phyloP scores from a whole-genome alignment of 2,329 filamentous ascomycete species.

The Talaromyces marneffei region DNA sequence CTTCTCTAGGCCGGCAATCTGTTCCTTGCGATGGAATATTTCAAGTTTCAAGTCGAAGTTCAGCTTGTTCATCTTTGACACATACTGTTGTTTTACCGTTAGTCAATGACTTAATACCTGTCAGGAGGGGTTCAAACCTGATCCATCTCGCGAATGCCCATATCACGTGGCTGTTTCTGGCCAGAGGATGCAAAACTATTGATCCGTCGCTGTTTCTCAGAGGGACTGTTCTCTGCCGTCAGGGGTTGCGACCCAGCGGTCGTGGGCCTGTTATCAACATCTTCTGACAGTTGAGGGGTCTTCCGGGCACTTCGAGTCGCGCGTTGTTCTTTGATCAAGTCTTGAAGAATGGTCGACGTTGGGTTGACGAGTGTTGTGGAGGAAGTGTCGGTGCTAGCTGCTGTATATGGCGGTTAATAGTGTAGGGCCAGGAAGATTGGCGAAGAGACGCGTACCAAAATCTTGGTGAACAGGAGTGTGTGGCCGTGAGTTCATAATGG shows the following conservation, averaged over 20 bases:
- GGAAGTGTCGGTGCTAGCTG: constrained; percentile 24
- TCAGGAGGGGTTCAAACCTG: constrained; percentile 26
- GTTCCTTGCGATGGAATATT: constrained; percentile 36
- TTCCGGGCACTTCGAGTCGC: constrained; percentile 31
- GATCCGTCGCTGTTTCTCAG: constrained; percentile 31
- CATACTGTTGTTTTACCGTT: constrained; percentile 31
- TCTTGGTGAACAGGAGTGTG: constrained; percentile 12
- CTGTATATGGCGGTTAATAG: background rate
- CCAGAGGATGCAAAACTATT: constrained; percentile 27
- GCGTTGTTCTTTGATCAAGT: constrained; percentile 38
- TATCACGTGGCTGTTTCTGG: constrained; percentile 33
- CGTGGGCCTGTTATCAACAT: constrained; percentile 15
- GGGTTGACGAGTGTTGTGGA: constrained; percentile 34
- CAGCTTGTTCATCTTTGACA: constrained; percentile 40
- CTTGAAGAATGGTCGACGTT: constrained; percentile 35
- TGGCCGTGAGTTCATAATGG: constrained; percentile 13
- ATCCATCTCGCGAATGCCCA: constrained; percentile 41
- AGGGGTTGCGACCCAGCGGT: constrained; percentile 17
- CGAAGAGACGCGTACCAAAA: constrained; percentile 7
- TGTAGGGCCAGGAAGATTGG: background rate
- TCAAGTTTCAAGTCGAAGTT: constrained; percentile 42
- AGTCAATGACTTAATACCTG: background rate
- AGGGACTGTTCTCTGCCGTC: constrained; percentile 29
- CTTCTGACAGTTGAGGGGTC: constrained; percentile 22
- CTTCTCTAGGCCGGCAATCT: constrained; percentile 31